Base-by-base conservation (phyloP, 2,329 filamentous ascomycete species). In the Drechslerella coelobrocha region DNA sequence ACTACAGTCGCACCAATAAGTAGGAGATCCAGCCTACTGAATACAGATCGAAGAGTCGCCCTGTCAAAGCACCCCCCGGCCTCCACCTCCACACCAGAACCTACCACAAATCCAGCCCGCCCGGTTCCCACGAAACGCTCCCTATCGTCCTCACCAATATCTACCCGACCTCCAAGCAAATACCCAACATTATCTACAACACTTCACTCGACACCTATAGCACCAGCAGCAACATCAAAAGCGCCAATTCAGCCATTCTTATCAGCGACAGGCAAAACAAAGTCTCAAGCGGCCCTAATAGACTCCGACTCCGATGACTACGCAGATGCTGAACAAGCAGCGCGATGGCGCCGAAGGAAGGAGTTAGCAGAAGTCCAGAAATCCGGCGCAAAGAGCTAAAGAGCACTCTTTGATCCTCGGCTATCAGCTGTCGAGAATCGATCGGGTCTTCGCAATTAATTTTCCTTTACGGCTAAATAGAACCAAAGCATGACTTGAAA, bases 271-370 rank as follows among this genome's bases (percentile, higher is more conserved):
- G 31, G 8, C 7, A 45, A 24, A 17, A 21, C 41, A 17, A 68
- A 61, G 51, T 9, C 56, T 14, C 56, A 52, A 5, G 14, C 31
- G 4, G n/a, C n/a, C 7, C 6, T 65, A 1, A 19, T 37, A 17
- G 53, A 63, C 27, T 63, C 37, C 7, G 66, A 71, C 17, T 61
- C 57, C 10, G 54, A 72, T 21, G 68, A 72, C 24, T 63, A 51
- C 27, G 54, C 60, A 27, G 60, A 72, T 34, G 59, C 68, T 8
- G 68, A 65, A 54, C 68, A 65, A 61, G 59, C 60, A 17, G 61
- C 26, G 21, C 68, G 68, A 9, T 65, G 53, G 31, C 51, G 68
- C 14, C 47, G 47, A 34, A 63, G 68, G 26, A 65, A 41, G 51
- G 39, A 63, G 48, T 21, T 62, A 14, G 47, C 48, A 34, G 68